A percentile compares a stretch with the other conserved stretches of the same genome.
phyloP scores from a whole-genome alignment of 176 grass and related monocot species.

The Avena eriantha region DNA sequence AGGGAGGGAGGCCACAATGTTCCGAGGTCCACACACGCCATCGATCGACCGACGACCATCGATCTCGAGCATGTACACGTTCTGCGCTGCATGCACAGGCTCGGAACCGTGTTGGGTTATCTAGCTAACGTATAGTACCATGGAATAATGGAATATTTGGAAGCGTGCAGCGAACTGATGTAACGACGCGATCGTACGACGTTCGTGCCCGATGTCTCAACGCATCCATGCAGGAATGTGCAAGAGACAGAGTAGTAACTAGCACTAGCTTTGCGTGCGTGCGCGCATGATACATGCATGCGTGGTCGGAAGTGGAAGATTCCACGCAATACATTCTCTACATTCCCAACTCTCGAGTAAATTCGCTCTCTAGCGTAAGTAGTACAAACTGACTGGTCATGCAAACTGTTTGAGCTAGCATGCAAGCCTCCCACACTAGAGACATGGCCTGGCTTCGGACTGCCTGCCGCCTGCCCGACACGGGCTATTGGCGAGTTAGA shows the following conservation, averaged over 20 bases:
- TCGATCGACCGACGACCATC: not conserved
- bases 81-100: not conserved
- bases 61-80: not conserved
- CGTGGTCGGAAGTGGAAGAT: not conserved
- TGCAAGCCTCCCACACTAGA: not conserved
- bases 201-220: not conserved
- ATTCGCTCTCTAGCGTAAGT: too few species aligned
- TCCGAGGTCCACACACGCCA: conserved; percentile 52
- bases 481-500: conserved; percentile 30
- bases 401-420: not conserved
- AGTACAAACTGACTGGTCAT: not conserved
- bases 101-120: not conserved
- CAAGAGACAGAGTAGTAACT: not conserved
- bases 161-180: not conserved
- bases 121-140: not conserved
- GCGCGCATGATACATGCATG: not conserved
- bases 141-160: not conserved
- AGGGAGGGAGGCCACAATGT: conserved; percentile 45
- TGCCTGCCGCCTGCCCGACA: not conserved
- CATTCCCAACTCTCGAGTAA: not conserved
- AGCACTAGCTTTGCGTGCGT: not conserved
- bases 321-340: not conserved
- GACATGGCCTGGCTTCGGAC: conserved; percentile 1
- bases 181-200: not conserved
- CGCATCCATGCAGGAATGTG: not conserved